A percentile compares a stretch with the other conserved stretches of the same genome.
phyloP scores from a whole-genome alignment of 768 basidiomycete genomes.

The Rhodotorula babjevae region DNA sequence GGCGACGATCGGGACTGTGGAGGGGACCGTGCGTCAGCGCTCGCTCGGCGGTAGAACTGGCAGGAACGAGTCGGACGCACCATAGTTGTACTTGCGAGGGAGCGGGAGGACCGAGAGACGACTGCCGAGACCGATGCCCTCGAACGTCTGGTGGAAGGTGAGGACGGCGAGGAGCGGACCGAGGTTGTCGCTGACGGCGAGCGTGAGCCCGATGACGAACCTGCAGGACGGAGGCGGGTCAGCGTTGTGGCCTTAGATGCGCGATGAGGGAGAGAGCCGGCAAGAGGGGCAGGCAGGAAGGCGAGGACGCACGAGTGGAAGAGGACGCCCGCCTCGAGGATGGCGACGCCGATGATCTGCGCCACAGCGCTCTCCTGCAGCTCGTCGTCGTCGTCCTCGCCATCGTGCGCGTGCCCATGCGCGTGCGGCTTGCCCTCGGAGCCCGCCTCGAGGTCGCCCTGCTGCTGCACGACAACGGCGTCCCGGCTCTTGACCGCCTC shows the following conservation, averaged over 20 bases:
- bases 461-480: not conserved
- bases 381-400: not conserved
- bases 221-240: too few species aligned
- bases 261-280: slow-evolving; percentile 51
- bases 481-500: slow-evolving; percentile 4
- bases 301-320: slow-evolving; percentile 51
- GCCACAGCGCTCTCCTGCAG: slow-evolving; percentile 47
- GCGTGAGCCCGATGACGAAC: slow-evolving; percentile 55
- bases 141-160: slow-evolving; percentile 78
- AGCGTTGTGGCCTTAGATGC: too few species aligned
- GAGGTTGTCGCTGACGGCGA: slow-evolving; percentile 74
- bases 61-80: slow-evolving; percentile 9
- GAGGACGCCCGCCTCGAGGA: slow-evolving; percentile 89
- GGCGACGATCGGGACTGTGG: slow-evolving; percentile 55
- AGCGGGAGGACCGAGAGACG: slow-evolving; percentile 70
- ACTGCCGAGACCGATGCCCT: slow-evolving; percentile 87
- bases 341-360: slow-evolving; percentile 79
- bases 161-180: slow-evolving; percentile 82
- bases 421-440: not conserved
- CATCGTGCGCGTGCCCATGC: not conserved
- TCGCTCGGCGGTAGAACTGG: too few species aligned
- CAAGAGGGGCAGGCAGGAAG: slow-evolving; percentile 55
- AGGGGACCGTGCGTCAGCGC: slow-evolving; percentile 25
- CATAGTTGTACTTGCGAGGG: slow-evolving; percentile 41
- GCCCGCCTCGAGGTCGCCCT: not conserved